phyloP scores from a whole-genome alignment of 257 asterid species.

The Plantago major region DNA sequence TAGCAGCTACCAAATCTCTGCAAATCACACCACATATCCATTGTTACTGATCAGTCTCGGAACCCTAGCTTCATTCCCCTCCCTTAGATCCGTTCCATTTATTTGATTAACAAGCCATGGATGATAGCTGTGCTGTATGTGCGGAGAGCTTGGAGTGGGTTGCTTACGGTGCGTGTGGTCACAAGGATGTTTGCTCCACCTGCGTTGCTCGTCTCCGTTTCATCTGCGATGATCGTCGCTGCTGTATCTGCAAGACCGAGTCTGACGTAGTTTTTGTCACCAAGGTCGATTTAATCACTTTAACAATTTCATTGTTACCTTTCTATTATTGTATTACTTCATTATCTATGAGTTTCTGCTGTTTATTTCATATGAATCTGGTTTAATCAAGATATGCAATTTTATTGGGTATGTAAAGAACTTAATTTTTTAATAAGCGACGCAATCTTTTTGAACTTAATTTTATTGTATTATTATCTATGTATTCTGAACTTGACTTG shows the following conservation, averaged over 20 bases:
- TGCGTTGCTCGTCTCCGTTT: conserved; percentile 98
- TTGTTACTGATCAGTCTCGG: neutral
- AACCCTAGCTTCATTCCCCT: conserved; percentile 22
- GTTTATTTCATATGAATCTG: no score
- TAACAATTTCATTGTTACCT: neutral
- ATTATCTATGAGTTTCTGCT: no score
- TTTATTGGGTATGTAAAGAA: no score
- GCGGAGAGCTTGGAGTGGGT: conserved; percentile 97
- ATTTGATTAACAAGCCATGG: conserved; percentile 49
- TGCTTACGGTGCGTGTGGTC: conserved; percentile 92
- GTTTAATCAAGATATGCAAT: no score
- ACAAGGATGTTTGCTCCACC: conserved; percentile 96
- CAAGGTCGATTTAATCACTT: conserved; percentile 44
- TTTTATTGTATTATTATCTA: no score
- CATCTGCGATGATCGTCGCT: conserved; percentile 87
- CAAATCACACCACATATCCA: no score
- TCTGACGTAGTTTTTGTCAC: conserved; percentile 67
- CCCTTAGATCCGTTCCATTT: neutral
- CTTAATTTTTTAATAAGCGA: no score
- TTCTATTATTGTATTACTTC: no score
- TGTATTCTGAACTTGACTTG: neutral
- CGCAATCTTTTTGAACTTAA: no score
- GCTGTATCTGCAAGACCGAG: conserved; percentile 95
- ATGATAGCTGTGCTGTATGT: conserved; percentile 96
- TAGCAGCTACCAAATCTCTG: no score